Conservation (phyloP, 169 alveolate species). For the Cryptosporidium ryanae region DNA sequence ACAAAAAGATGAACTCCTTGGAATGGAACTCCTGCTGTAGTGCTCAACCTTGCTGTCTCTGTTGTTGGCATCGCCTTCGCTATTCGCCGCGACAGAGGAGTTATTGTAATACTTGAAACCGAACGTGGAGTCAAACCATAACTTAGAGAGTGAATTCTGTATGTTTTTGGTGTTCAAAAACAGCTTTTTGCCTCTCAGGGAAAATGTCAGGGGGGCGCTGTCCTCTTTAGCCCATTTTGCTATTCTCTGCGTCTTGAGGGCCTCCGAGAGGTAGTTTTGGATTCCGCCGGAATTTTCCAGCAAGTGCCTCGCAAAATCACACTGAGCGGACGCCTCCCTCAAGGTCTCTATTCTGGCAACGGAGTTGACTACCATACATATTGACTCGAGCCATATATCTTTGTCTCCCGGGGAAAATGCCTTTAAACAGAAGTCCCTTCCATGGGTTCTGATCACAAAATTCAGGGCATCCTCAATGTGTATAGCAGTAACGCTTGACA, state of each 20-base stretch:
- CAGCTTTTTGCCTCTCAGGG: conserved; percentile 49
- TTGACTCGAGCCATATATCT: conserved; percentile 69
- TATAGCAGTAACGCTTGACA: conserved; percentile 50
- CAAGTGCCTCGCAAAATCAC: conserved; percentile 14
- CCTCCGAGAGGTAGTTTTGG: conserved; percentile 46
- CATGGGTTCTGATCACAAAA: conserved; percentile 60
- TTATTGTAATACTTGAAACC: conserved; percentile 11
- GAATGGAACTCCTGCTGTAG: not conserved
- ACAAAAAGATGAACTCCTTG: conserved; percentile 45
- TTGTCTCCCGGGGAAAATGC: conserved; percentile 72
- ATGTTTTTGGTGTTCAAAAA: conserved; percentile 29
- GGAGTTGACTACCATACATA: conserved; percentile 58
- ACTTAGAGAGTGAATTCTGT: conserved; percentile 30
- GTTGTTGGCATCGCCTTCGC: too few relatives aligned
- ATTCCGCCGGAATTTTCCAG: conserved; percentile 21
- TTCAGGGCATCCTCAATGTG: conserved; percentile 68
- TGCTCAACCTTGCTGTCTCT: not conserved
- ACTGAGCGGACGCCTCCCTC: conserved; percentile 59
- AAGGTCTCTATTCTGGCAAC: conserved; percentile 46
- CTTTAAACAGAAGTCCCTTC: conserved; percentile 59
- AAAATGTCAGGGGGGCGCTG: conserved; percentile 54
- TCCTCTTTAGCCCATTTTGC: conserved; percentile 69
- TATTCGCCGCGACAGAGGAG: not conserved
- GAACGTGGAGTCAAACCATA: conserved; percentile 60
- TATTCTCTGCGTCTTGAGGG: conserved; percentile 57